A percentile compares a stretch with the other conserved stretches of the same genome.
These are phyloP conservation scores for Erodium trifolium DNA, from an alignment of 441 rosid genomes.

Conservation along the genomic window DNA sequence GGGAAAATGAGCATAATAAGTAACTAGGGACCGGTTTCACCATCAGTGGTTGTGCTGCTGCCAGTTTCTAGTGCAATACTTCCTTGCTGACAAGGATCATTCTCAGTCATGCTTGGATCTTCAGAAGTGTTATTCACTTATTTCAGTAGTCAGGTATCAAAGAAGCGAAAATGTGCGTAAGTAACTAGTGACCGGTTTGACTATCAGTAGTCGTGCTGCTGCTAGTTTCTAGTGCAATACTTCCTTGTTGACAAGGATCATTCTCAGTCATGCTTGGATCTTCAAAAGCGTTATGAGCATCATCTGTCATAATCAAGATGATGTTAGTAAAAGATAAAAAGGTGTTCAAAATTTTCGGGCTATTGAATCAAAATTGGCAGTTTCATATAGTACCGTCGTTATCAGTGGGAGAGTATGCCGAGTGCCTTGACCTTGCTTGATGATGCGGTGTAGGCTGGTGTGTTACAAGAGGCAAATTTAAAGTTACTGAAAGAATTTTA, in stretches of 20 bases:
- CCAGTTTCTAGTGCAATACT: conserved; percentile 4
- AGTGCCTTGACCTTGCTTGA: conserved; percentile 59
- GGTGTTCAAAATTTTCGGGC: not conserved
- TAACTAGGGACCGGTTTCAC: too few species aligned
- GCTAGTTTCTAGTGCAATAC: not conserved
- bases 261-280: not conserved
- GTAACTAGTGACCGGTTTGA: too few species aligned
- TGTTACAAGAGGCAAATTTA: not conserved
- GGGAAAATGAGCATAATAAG: too few species aligned
- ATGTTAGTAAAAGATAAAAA: not conserved
- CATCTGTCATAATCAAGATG: conserved; percentile 17
- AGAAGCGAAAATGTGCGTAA: too few species aligned
- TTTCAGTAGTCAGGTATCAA: too few species aligned
- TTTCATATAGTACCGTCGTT: conserved; percentile 33
- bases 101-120: not conserved
- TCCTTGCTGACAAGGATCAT: conserved; percentile 26
- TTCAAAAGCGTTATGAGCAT: conserved; percentile 19
- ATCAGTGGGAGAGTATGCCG: conserved; percentile 58
- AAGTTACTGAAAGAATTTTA: too few species aligned
- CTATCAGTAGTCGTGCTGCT: too few species aligned
- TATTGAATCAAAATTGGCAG: not conserved
- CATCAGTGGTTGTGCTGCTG: too few species aligned
- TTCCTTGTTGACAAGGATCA: conserved; percentile 26
- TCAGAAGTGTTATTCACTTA: conserved; percentile 9
- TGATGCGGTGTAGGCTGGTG: conserved; percentile 69